phyloP scores from a whole-genome alignment of 2,329 filamentous ascomycete genomes.

The Aspergillus brasiliensis region DNA sequence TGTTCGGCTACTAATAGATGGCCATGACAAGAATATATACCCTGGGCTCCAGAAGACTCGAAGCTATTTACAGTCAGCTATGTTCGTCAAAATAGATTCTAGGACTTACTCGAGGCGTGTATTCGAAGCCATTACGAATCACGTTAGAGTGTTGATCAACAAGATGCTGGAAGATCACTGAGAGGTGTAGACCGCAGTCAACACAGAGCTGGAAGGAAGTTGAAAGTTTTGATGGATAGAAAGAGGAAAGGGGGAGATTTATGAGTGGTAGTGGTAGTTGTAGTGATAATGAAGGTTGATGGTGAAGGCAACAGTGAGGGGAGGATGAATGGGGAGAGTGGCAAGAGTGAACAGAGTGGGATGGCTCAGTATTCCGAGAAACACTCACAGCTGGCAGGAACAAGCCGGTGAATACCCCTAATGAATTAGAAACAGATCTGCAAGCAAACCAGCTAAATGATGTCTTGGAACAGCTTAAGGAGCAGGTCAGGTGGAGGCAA shows the following conservation, averaged over 20 bases:
- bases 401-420: no score
- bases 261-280: no score
- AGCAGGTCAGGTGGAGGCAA: no score
- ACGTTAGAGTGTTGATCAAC: not conserved
- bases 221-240: not conserved
- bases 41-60: slow-evolving; percentile 27
- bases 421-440: no score
- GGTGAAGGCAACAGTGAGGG: no score
- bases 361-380: no score
- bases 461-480: no score
- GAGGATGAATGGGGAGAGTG: not conserved
- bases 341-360: not conserved
- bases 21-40: slow-evolving; percentile 13
- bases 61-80: slow-evolving; percentile 17
- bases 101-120: slow-evolving; percentile 17
- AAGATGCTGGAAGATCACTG: no score
- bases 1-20: not conserved
- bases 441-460: no score
- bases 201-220: not conserved
- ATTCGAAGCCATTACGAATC: not conserved
- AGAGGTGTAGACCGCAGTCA: no score
- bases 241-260: not conserved
- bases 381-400: no score
- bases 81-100: not conserved
- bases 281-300: no score